Evolutionary conservation across 768 basidiomycete genomes (phyloP), one percentile per base, ranked within the genome.

Genomic region (Lenzites betulinus): DNA sequence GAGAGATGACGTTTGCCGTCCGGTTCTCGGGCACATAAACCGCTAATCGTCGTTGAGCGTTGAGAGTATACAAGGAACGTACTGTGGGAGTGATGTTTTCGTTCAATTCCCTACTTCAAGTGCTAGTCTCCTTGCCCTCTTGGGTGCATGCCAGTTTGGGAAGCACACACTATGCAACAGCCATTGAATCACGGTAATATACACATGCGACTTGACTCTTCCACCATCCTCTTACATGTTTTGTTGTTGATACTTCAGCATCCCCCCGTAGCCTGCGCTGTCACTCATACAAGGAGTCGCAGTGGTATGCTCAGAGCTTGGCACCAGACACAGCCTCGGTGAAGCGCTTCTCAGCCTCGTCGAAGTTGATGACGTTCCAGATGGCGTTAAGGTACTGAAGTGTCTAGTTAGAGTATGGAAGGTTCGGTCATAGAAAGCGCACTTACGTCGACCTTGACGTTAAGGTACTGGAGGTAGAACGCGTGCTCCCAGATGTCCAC

Each of bases 401-500:
- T 3, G 33, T 3, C 23, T 5, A 3, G 22, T 33, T 36, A 13
- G 18, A 35, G 15, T n/a, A n/a, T 18, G 15, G 15, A 33, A 20
- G 5, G 20, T 4, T 3, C 12, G 6, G n/a, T 33, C 28, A 30
- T 6, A 4, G 8, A 43, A 44, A 33, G 30, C 30, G 11, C 8
- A 83, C 94, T 73, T 70, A 95, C 94, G 67, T 96, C 91, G 59
- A 76, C 85, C 83, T 96, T 96, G 72, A 93, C 93, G 77, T 96
- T 97, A 76, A 90, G 84, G 79, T 98, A 98, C 74, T 98, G 93
- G 67, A 96, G 84, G 79, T 96, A 98, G 81, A 94, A 93, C 53
- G 93, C 92, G 71, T 95, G 94, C 77, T 96, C 93, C 94, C 94
- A 96, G 71, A 95, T 86, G 65, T 95, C 94, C 67, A 97, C 88